phyloP scores from a whole-genome alignment of 257 asterid species.

The Lithospermum erythrorhizon region DNA sequence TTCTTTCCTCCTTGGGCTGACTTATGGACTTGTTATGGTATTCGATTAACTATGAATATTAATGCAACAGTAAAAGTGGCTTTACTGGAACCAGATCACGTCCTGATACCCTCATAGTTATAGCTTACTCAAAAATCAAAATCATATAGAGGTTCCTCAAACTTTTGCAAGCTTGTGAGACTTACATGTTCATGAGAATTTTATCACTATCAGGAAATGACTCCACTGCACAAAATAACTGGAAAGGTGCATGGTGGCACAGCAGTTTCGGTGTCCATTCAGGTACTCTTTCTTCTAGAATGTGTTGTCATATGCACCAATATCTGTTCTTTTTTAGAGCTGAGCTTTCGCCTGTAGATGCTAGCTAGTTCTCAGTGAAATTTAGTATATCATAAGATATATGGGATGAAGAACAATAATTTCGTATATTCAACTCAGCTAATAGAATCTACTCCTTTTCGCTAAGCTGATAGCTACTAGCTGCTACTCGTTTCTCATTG shows the following conservation, averaged over 20 bases:
- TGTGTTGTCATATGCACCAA: not conserved
- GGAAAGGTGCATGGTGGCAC: slow-evolving; percentile 96
- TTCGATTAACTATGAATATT: not conserved
- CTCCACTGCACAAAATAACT: slow-evolving; percentile 47
- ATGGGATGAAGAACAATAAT: not conserved
- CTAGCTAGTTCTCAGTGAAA: not conserved
- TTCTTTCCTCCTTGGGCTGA: not conserved
- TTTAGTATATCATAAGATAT: not conserved
- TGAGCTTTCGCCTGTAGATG: not conserved
- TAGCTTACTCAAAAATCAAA: no score
- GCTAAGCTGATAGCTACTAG: not conserved
- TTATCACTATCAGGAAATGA: slow-evolving; percentile 38
- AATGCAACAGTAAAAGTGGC: no score
- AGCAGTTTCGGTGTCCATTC: slow-evolving; percentile 61
- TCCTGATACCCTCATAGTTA: no score
- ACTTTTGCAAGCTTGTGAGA: no score
- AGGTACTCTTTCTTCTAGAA: slow-evolving; percentile 28
- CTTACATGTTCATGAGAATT: no score
- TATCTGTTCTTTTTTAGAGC: no score
- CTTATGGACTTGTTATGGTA: not conserved
- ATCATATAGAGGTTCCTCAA: no score
- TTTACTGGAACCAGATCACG: no score
- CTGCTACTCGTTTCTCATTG: not conserved
- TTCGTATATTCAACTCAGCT: no score
- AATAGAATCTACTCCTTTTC: not conserved